Conservation (phyloP, 2,329 filamentous ascomycete species). For the Fusarium pseudograminearum region DNA sequence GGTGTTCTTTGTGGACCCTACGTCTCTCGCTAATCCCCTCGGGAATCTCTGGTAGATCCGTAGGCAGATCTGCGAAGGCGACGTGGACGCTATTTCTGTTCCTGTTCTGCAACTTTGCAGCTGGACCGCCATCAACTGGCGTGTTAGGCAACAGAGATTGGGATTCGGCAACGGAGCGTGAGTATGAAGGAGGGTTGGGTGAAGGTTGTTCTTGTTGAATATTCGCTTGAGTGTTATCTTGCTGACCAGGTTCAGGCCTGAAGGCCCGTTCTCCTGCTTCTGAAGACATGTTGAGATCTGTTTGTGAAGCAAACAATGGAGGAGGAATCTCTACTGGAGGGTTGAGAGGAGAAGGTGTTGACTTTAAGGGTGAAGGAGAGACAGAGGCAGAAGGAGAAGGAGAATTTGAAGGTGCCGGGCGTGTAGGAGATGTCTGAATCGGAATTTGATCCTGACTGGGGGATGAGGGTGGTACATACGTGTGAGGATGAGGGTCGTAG, state of each 20-base stretch:
- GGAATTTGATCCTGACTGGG: constrained; percentile 25
- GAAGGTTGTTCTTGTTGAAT: constrained; percentile 10
- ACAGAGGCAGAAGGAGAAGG: constrained; percentile 16
- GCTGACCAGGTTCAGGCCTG: constrained; percentile 10
- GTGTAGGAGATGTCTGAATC: constrained; percentile 9
- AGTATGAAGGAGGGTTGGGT: constrained; percentile 26
- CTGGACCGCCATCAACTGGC: constrained; percentile 43
- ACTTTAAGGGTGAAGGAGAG: constrained; percentile 26
- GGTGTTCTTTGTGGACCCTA: constrained; percentile 49
- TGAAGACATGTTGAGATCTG: constrained; percentile 25
- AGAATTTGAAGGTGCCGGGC: constrained; percentile 10
- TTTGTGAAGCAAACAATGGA: constrained; percentile 22
- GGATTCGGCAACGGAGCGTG: constrained; percentile 21
- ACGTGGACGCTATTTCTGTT: constrained; percentile 50
- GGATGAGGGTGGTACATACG: constrained; percentile 64
- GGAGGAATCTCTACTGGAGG: constrained; percentile 33
- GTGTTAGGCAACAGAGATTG: constrained; percentile 33
- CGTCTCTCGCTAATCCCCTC: constrained; percentile 59
- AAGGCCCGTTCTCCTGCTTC: constrained; percentile 9
- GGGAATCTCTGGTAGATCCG: constrained; percentile 63
- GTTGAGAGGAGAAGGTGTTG: constrained; percentile 22
- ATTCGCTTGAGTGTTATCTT: constrained; percentile 16
- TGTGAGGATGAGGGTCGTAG: constrained; percentile 59
- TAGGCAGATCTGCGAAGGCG: constrained; percentile 51
- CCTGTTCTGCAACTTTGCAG: constrained; percentile 65